phyloP scores from a whole-genome alignment of 2,329 filamentous ascomycete genomes.

The Myriosclerotinia curreyana region DNA sequence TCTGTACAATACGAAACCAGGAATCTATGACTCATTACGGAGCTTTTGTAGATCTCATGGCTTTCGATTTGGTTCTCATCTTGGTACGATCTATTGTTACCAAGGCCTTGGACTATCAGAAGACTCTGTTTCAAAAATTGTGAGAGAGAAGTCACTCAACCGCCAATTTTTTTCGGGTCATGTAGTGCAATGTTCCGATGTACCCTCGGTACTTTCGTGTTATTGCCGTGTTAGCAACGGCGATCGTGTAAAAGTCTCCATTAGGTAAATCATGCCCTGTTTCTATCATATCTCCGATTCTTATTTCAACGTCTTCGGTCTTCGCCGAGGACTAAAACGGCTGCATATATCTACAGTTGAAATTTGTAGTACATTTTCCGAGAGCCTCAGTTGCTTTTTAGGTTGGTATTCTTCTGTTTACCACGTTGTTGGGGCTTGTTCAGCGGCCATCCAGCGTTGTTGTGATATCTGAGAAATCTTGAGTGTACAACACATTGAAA shows the following conservation, averaged over 20 bases:
- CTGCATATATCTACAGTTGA: not conserved
- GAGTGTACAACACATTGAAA: not conserved
- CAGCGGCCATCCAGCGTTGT: not conserved
- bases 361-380: not conserved
- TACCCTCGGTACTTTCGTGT: constrained; percentile 2
- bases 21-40: not conserved
- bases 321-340: not conserved
- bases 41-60: constrained; percentile 6
- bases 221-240: constrained; percentile 3
- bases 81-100: not conserved
- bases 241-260: constrained; percentile 3
- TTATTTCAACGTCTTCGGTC: not conserved
- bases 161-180: not conserved
- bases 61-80: constrained; percentile 9
- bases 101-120: constrained; percentile 4
- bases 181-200: constrained; percentile 2
- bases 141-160: not conserved
- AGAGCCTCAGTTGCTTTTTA: not conserved
- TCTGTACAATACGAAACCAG: not conserved
- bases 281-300: constrained; percentile 7
- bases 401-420: not conserved
- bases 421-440: constrained; percentile 5
- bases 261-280: not conserved
- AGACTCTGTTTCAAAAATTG: not conserved
- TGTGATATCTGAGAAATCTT: not conserved